These are phyloP conservation scores for Xylaria multiplex DNA, from an alignment of 2,329 filamentous ascomycete species.

Conservation along the genomic window DNA sequence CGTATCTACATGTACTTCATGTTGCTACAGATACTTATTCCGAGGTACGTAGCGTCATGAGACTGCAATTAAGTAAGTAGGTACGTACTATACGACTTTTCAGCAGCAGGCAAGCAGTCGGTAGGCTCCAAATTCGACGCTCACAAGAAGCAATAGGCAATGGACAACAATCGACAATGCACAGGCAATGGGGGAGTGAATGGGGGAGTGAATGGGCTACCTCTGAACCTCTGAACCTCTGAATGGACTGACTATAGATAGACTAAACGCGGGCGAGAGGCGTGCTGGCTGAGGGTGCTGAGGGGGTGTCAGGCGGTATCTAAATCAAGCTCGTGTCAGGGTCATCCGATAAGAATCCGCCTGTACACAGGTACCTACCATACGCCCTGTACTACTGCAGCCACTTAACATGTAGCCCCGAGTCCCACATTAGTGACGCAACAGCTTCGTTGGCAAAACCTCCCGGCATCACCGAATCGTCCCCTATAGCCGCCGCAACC, in stretches of 20 bases:
- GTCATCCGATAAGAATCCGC: conserved; percentile 17
- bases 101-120: conserved; percentile 7
- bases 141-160: background rate
- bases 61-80: too few relatives aligned
- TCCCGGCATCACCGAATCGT: conserved; percentile 10
- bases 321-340: background rate
- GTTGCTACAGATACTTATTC: background rate
- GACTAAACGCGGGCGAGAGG: background rate
- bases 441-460: conserved; percentile 18
- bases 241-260: too few relatives aligned
- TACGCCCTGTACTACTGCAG: background rate
- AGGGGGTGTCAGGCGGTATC: conserved; percentile 23
- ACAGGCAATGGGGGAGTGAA: too few relatives aligned
- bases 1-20: too few relatives aligned
- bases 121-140: background rate
- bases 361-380: background rate
- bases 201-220: too few relatives aligned
- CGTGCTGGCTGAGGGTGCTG: background rate
- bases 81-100: background rate
- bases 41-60: too few relatives aligned
- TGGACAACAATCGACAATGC: too few relatives aligned
- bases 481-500: background rate
- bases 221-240: too few relatives aligned
- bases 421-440: conserved; percentile 26
- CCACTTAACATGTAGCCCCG: conserved; percentile 18